These are phyloP conservation scores for Trametes pubescens DNA, from an alignment of 1,284 basidiomycete genomes.

Conservation along the genomic window DNA sequence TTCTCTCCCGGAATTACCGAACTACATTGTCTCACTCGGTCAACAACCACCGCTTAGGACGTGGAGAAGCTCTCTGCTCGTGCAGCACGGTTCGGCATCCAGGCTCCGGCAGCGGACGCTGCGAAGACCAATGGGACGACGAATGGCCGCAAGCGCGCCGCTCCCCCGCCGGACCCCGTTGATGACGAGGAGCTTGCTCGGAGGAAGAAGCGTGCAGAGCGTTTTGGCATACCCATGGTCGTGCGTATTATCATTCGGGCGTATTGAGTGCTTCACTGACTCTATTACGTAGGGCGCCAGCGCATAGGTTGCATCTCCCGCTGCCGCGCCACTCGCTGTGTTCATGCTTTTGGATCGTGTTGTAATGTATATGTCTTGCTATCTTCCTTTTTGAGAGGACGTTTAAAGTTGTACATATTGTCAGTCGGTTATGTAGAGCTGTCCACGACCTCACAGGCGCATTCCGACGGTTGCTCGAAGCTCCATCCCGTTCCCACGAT, in stretches of 20 bases:
- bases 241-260: constrained; percentile 13
- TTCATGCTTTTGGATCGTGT: constrained; percentile 2
- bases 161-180: constrained; percentile 49
- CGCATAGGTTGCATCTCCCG: not conserved
- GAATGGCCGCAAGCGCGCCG: constrained; percentile 51
- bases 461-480: not conserved
- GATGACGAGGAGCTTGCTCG: constrained; percentile 67
- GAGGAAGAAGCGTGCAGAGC: constrained; percentile 67
- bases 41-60: constrained; percentile 46
- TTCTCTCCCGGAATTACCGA: constrained; percentile 10
- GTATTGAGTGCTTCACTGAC: not conserved
- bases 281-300: constrained; percentile 8
- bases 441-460: not conserved
- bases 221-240: constrained; percentile 53
- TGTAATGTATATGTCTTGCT: constrained; percentile 12
- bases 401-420: constrained; percentile 4
- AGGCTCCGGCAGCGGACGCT: constrained; percentile 23
- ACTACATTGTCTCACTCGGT: not conserved
- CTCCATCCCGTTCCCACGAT: not conserved
- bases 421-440: not conserved
- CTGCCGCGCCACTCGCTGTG: not conserved
- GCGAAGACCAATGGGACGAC: constrained; percentile 15
- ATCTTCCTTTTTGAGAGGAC: not conserved
- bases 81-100: constrained; percentile 60
- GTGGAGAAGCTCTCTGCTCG: constrained; percentile 54